Evolutionary conservation across 352 stramenopile genomes (phyloP), one percentile per base, ranked within the genome.

Genomic region (Globisporangium cederbergense): DNA sequence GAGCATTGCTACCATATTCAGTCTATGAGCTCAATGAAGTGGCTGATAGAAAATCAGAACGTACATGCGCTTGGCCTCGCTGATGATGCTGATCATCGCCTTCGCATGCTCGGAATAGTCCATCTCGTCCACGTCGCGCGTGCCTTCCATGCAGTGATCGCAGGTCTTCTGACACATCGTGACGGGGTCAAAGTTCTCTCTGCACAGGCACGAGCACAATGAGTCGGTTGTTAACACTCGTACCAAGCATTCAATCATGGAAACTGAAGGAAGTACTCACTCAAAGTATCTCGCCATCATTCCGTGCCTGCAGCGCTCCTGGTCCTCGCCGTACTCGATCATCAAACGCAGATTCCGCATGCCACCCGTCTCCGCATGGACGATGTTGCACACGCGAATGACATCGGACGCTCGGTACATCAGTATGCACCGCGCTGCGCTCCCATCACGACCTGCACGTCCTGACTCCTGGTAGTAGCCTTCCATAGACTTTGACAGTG

Each of bases 401-500:
- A 93, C 88, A 65, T 98, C 93, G 11, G 76, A 79, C 0, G 75
- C 61, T 11, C 75, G 76, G 61, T 97, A 98, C 71, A 96, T 86
- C 30, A 98, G 63, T 9, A 97, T 73, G 66, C 93, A 98, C n/a
- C 89, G 77, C 7, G 86, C 77, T 13, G 88, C 67, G 1, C 93
- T 70, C 8, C 97, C 97, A 76, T 99, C 97, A 36, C 97, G 83
- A 45, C 97, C 97, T 46, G 93, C 97, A 52, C 97, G 79, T 7
- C 97, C 97, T 14, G 88, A 96, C 77, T 99, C 96, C 77, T 99
- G 97, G 67, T 98, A 99, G 68, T 99, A 99, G 0, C 90, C 96
- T 78, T 99, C 97, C 43, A 99, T 73, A 9, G 87, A 97, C 78
- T 93, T 93, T 3, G 81, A 89, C 4, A 94, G 67, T 5, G 82